These are phyloP conservation scores for Annona squamosa DNA, from an alignment of 164 flowering plant genomes.

Conservation along the genomic window DNA sequence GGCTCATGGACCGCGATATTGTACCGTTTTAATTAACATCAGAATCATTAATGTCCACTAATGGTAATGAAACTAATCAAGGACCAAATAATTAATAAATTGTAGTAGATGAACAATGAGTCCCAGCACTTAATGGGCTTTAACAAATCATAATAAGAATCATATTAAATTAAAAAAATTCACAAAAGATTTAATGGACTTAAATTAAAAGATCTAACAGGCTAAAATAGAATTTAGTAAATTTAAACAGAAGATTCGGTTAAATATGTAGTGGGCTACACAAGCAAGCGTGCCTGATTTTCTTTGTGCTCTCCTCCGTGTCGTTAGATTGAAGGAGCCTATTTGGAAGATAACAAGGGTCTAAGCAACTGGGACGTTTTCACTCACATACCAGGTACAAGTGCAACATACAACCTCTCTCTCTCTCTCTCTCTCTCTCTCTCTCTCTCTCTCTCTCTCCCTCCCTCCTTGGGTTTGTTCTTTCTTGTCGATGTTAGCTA, in stretches of 20 bases:
- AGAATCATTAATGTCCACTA: too few species aligned
- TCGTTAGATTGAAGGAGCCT: conserved; percentile 32
- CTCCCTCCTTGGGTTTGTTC: neutral
- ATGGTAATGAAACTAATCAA: too few species aligned
- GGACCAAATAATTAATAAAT: too few species aligned
- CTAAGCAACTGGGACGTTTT: conserved; percentile 38
- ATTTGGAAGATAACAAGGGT: conserved; percentile 22
- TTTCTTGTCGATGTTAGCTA: neutral
- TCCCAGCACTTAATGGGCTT: too few species aligned
- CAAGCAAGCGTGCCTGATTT: neutral
- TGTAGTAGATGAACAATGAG: too few species aligned
- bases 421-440: neutral
- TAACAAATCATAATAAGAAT: too few species aligned
- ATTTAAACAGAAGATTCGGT: neutral
- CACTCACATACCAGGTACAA: conserved; percentile 17
- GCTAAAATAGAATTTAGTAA: neutral
- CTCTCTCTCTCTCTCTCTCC: neutral
- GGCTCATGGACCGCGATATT: too few species aligned
- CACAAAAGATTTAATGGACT: too few species aligned
- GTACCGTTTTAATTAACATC: too few species aligned
- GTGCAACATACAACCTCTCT: neutral
- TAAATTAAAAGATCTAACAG: too few species aligned
- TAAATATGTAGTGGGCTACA: neutral
- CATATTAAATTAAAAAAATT: too few species aligned
- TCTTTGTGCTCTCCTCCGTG: neutral